Evolutionary conservation across 768 basidiomycete species (phyloP).

Genomic region (Lentinus brumalis): DNA sequence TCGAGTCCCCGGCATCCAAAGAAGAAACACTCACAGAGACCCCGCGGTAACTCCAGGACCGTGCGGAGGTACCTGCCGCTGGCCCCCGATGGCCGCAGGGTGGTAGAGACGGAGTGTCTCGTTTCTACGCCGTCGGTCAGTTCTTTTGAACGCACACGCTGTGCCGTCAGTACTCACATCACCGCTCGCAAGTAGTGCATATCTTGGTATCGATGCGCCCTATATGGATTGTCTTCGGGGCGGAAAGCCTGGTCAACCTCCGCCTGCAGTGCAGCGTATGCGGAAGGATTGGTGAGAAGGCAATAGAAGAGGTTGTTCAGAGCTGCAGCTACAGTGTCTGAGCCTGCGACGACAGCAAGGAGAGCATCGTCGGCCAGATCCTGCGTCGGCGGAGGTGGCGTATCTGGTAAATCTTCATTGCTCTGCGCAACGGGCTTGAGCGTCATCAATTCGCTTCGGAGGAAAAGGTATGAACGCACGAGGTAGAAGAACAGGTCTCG

Average conservation of each 20-base stretch:
- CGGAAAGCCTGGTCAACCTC: slow-evolving; percentile 31
- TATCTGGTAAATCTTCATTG: slow-evolving; percentile 16
- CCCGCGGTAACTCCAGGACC: background rate
- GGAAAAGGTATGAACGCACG: slow-evolving; percentile 35
- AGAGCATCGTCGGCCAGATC: slow-evolving; percentile 17
- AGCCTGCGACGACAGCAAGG: slow-evolving; percentile 31
- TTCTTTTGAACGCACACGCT: too few relatives aligned
- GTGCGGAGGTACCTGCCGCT: background rate
- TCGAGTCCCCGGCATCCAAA: too few relatives aligned
- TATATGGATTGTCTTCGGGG: slow-evolving; percentile 19
- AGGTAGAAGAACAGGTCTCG: slow-evolving; percentile 46
- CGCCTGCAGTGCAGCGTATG: slow-evolving; percentile 19
- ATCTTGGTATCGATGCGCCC: slow-evolving; percentile 14
- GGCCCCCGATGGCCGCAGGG: background rate
- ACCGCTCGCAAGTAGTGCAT: slow-evolving; percentile 38
- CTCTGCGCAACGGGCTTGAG: too few relatives aligned
- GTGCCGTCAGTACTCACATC: slow-evolving; percentile 31
- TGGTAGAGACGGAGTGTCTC: background rate
- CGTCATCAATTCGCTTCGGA: too few relatives aligned
- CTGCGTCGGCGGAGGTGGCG: slow-evolving; percentile 1
- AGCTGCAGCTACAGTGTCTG: slow-evolving; percentile 30
- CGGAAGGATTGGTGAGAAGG: slow-evolving; percentile 21
- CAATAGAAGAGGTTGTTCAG: slow-evolving; percentile 28
- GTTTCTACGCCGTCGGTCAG: too few relatives aligned
- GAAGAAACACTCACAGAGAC: too few relatives aligned